Percentiles rank a stretch among this genome's conserved stretches.
Evolutionary conservation across 2,329 filamentous ascomycete species (phyloP).

Genomic region (Colletotrichum scovillei): DNA sequence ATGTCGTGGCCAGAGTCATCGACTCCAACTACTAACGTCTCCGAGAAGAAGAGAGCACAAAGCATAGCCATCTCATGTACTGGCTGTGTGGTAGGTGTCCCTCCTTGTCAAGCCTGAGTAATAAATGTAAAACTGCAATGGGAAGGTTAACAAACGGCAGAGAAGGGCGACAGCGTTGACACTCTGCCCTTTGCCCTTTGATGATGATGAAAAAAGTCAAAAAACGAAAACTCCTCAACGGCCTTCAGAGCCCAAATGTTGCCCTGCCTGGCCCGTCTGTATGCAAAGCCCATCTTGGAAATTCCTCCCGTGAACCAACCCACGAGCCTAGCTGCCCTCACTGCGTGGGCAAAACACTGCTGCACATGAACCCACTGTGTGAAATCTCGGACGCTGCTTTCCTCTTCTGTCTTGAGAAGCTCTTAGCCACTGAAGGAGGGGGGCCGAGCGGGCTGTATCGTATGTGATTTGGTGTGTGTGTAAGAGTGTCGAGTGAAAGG

Average conservation of each 20-base stretch:
- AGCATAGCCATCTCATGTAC: neutral
- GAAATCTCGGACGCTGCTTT: neutral
- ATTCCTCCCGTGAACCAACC: neutral
- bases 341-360: neutral
- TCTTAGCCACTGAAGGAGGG: constrained; percentile 8
- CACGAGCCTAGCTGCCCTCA: neutral
- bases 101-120: neutral
- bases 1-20: neutral
- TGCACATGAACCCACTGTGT: constrained; percentile 3
- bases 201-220: neutral
- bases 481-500: constrained; percentile 11
- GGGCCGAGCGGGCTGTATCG: constrained; percentile 8
- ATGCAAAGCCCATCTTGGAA: constrained; percentile 14
- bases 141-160: constrained; percentile 25
- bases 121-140: constrained; percentile 28
- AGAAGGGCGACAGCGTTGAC: constrained; percentile 1
- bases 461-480: neutral
- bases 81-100: neutral
- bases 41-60: neutral
- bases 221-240: constrained; percentile 26
- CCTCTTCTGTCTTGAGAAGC: constrained; percentile 6
- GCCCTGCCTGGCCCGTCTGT: neutral
- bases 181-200: neutral
- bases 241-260: constrained; percentile 7
- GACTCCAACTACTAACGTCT: neutral